Percentiles rank a stretch among this genome's conserved stretches.
These are phyloP conservation scores for Pseudogymnoascus verrucosus DNA, from an alignment of 2,329 filamentous ascomycete species.

Conservation along the genomic window DNA sequence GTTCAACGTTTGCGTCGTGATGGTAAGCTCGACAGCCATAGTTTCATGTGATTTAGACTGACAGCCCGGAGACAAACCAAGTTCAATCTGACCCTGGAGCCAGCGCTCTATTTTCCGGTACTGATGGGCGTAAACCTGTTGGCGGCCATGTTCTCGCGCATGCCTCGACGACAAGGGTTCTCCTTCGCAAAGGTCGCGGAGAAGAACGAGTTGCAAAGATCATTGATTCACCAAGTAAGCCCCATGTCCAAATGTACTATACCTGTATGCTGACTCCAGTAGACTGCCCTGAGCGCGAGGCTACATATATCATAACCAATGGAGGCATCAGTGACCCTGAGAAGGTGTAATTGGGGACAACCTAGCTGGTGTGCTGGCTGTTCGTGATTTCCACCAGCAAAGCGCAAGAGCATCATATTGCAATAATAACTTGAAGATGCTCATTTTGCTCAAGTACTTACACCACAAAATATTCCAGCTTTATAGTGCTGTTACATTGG, in stretches of 20 bases:
- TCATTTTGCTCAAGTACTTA: conserved; percentile 1
- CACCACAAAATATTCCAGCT: conserved; percentile 10
- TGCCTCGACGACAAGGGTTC: conserved; percentile 57
- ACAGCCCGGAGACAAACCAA: conserved; percentile 52
- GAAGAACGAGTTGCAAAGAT: conserved; percentile 65
- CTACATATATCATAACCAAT: conserved; percentile 62
- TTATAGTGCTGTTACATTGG: conserved; percentile 12
- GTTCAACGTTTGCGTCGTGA: conserved; percentile 58
- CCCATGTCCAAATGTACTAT: not conserved
- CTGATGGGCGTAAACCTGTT: conserved; percentile 59
- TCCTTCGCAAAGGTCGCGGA: conserved; percentile 60
- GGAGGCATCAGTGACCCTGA: conserved; percentile 62
- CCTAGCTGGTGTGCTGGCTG: not conserved
- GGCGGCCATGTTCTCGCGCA: conserved; percentile 63
- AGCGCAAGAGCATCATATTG: not conserved
- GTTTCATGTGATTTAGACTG: conserved; percentile 1
- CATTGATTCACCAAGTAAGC: conserved; percentile 54
- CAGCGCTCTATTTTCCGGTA: conserved; percentile 57
- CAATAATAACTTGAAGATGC: conserved; percentile 1
- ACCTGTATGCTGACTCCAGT: conserved; percentile 1
- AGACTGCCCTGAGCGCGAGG: conserved; percentile 62
- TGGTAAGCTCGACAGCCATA: conserved; percentile 33
- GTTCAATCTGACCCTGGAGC: conserved; percentile 64
- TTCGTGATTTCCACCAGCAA: not conserved
- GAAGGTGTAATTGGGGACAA: conserved; percentile 39